Evolutionary conservation across 2,329 filamentous ascomycete species (phyloP).

Genomic region (Microdochium paspali): DNA sequence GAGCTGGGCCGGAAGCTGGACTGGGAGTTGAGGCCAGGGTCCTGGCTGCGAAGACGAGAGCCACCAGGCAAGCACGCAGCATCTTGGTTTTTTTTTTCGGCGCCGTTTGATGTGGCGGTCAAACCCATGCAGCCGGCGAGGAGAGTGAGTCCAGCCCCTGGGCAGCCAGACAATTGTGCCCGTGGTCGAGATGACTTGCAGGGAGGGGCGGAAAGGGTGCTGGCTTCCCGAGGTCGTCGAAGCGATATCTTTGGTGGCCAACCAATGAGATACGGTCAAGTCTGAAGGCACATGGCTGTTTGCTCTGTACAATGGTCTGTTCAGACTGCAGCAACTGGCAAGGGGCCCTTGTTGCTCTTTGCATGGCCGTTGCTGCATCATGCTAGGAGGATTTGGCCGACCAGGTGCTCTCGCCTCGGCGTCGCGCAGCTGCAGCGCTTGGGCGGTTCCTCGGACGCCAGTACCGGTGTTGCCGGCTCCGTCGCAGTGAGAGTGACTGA

Average conservation of each 20-base stretch:
- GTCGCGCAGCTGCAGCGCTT: too few relatives aligned
- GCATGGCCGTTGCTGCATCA: too few relatives aligned
- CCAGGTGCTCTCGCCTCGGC: too few relatives aligned
- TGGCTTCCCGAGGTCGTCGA: not conserved
- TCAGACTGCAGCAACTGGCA: too few relatives aligned
- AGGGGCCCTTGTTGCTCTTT: too few relatives aligned
- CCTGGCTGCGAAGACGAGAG: too few relatives aligned
- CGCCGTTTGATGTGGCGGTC: not conserved
- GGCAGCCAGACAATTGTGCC: not conserved
- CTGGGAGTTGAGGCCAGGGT: not conserved
- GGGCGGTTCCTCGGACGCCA: too few relatives aligned
- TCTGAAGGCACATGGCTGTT: not conserved
- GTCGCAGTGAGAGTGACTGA: too few relatives aligned
- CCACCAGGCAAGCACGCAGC: too few relatives aligned
- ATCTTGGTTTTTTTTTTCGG: not conserved
- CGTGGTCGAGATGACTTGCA: not conserved
- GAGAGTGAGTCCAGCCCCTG: not conserved
- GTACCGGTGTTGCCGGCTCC: too few relatives aligned
- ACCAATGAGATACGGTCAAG: not conserved
- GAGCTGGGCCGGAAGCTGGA: not conserved
- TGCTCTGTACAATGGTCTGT: too few relatives aligned
- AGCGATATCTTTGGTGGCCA: not conserved
- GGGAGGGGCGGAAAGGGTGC: not conserved
- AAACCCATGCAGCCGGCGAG: not conserved
- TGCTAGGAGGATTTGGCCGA: too few relatives aligned